Percentiles rank a stretch among this genome's conserved stretches.
phyloP scores from a whole-genome alignment of 495 filamentous ascomycete genomes.

The Xylaria acuta region DNA sequence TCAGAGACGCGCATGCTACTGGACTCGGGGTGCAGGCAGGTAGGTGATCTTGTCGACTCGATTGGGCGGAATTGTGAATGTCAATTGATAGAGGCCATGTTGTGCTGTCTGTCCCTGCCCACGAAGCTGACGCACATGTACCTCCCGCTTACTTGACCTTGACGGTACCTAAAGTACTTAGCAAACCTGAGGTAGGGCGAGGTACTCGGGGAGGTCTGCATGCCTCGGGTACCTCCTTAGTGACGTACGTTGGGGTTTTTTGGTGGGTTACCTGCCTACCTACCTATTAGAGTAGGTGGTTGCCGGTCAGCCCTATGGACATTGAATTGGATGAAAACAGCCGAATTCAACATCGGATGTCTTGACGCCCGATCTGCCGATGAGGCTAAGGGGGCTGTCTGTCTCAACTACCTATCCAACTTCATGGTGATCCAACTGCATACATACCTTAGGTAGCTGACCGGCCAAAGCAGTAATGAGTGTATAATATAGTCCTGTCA shows the following conservation, averaged over 20 bases:
- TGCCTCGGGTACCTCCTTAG: conserved; percentile 2
- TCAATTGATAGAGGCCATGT: conserved; percentile 6
- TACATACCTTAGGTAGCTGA: neutral
- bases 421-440: neutral
- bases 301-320: conserved; percentile 15
- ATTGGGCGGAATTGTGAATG: conserved; percentile 7
- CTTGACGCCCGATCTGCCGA: neutral
- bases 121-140: neutral
- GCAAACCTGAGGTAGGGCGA: neutral
- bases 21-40: neutral
- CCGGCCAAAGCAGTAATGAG: too few relatives aligned
- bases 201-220: neutral
- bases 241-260: conserved; percentile 20
- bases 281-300: conserved; percentile 19
- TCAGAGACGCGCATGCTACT: conserved; percentile 40
- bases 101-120: neutral
- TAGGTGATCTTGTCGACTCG: neutral
- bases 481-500: too few relatives aligned
- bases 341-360: conserved; percentile 6
- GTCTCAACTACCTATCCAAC: neutral
- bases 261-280: conserved; percentile 1
- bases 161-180: neutral
- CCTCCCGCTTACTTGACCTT: conserved; percentile 1
- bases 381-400: neutral
- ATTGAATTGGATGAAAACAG: conserved; percentile 1